These are phyloP conservation scores for Glycine tomentella DNA, from an alignment of 306 rosid genomes.

Conservation along the genomic window DNA sequence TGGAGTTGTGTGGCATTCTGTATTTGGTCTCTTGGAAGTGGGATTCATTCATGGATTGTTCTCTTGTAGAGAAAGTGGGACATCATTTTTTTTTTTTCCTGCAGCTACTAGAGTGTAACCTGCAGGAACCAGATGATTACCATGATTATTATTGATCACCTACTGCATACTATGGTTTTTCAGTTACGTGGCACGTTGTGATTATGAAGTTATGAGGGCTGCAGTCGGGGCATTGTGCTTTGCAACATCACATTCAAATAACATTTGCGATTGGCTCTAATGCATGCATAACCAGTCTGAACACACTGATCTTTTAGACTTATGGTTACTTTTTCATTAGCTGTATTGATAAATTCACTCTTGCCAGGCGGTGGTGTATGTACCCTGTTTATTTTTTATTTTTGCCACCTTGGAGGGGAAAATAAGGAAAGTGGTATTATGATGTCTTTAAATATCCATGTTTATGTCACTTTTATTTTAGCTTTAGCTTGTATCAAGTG, in stretches of 20 bases:
- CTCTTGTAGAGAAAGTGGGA: slow-evolving; percentile 33
- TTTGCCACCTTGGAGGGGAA: slow-evolving; percentile 33
- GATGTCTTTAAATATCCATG: slow-evolving; percentile 23
- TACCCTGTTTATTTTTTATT: slow-evolving; percentile 37
- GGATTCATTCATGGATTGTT: slow-evolving; percentile 40
- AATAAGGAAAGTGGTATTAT: slow-evolving; percentile 9
- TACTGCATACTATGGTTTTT: slow-evolving; percentile 25
- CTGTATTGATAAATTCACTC: slow-evolving; percentile 37
- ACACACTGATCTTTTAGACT: slow-evolving; percentile 28
- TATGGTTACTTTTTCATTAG: slow-evolving; percentile 40
- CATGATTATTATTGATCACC: slow-evolving; percentile 1
- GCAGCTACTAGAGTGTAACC: slow-evolving; percentile 21
- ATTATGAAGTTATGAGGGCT: slow-evolving; percentile 1
- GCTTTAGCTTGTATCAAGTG: slow-evolving; percentile 25
- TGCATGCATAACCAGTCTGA: slow-evolving; percentile 39
- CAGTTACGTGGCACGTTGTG: not conserved
- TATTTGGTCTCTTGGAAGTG: slow-evolving; percentile 38
- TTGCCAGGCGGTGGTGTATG: slow-evolving; percentile 44
- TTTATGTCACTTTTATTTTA: not conserved
- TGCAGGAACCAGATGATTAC: slow-evolving; percentile 38
- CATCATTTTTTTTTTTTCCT: slow-evolving; percentile 30
- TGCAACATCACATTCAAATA: slow-evolving; percentile 34
- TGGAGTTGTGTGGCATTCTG: slow-evolving; percentile 36
- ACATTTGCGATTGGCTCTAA: slow-evolving; percentile 36
- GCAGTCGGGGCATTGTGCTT: slow-evolving; percentile 29